A percentile compares a stretch with the other conserved stretches of the same genome.
Evolutionary conservation across 768 basidiomycete genomes (phyloP).

Genomic region (Leccinum disarticulatum): DNA sequence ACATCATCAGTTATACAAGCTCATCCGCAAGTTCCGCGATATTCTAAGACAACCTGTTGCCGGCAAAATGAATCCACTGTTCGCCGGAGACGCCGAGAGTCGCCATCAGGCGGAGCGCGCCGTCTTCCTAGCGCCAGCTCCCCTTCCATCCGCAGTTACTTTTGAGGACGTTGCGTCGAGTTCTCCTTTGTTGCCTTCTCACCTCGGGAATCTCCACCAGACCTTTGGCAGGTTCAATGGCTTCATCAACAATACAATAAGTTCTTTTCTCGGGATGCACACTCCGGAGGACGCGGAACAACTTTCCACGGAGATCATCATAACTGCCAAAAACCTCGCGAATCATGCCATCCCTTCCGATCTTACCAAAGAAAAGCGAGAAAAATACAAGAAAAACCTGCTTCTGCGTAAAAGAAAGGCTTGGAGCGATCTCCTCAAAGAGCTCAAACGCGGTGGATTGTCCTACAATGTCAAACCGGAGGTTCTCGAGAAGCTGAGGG

Average conservation of each 20-base stretch:
- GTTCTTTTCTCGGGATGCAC: slow-evolving; percentile 40
- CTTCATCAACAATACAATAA: slow-evolving; percentile 44
- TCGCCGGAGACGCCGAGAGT: slow-evolving; percentile 39
- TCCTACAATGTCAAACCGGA: slow-evolving; percentile 71
- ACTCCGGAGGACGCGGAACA: slow-evolving; percentile 49
- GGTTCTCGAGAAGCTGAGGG: slow-evolving; percentile 52
- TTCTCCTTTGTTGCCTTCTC: slow-evolving; percentile 24
- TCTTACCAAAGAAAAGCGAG: slow-evolving; percentile 48
- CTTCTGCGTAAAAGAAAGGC: slow-evolving; percentile 85
- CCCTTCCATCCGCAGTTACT: not conserved
- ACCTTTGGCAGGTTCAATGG: slow-evolving; percentile 52
- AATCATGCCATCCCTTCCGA: slow-evolving; percentile 42
- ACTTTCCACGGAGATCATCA: slow-evolving; percentile 62
- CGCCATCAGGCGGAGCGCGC: slow-evolving; percentile 11
- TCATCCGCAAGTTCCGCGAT: slow-evolving; percentile 89
- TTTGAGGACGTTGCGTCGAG: slow-evolving; percentile 1
- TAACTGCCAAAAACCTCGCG: slow-evolving; percentile 57
- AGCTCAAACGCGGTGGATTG: slow-evolving; percentile 78
- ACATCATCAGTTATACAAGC: slow-evolving; percentile 88
- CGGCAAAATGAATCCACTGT: slow-evolving; percentile 38
- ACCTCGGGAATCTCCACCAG: slow-evolving; percentile 47
- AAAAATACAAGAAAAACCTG: slow-evolving; percentile 69
- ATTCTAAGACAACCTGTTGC: slow-evolving; percentile 71
- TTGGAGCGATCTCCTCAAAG: slow-evolving; percentile 88
- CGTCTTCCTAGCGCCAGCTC: not conserved